Base-by-base conservation (phyloP, 2,329 filamentous ascomycete genomes). In the Fusarium nisikadoi region DNA sequence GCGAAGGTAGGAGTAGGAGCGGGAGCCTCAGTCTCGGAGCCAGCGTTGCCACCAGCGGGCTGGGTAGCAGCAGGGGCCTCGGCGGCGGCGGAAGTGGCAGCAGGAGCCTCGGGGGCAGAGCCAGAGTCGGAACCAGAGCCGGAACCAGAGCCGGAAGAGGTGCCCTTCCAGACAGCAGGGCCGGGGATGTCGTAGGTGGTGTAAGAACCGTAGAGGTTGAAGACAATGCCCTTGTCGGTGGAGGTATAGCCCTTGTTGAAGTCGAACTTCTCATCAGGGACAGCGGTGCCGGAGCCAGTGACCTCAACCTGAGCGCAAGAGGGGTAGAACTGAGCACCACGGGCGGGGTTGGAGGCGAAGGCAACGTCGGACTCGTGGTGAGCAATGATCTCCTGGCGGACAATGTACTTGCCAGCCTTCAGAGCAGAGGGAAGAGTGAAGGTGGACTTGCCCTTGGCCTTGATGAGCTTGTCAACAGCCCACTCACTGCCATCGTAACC, bases 281-380 rank as follows among this genome's bases (percentile, higher is more conserved):
- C 71, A 39, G 70, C 70, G 47, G 57, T 64, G 35, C 77, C 88
- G 46, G 82, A 80, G 56, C 88, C 88, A 38, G 86, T 86, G 70
- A 91, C 82, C 77, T 89, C 84, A 70, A 92, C 77, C 83, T 92
- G 90, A 74, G 89, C 82, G 79, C 90, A 88, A 71, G 86, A 84
- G 62, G 87, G 86, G 80, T 88, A 88, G 79, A 87, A 87, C 73
- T 77, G 76, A 45, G 76, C 76, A 56, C 76, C 76, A 70, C 85
- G 80, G 59, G 77, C 76, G 14, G 76, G 64, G 77, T 82, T 76
- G 36, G 53, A 54, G 47, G 70, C 61, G 75, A 68, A 80, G 59
- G 76, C 65, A 31, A 81, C 77, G 5, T 80, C 79, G 39, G 84
- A 83, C 72, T 84, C 83, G 80, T 88, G 87, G 52, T 84, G 85